These are phyloP conservation scores for Trichosporon coremiiforme DNA, from an alignment of 1,284 basidiomycete species.

Conservation along the genomic window DNA sequence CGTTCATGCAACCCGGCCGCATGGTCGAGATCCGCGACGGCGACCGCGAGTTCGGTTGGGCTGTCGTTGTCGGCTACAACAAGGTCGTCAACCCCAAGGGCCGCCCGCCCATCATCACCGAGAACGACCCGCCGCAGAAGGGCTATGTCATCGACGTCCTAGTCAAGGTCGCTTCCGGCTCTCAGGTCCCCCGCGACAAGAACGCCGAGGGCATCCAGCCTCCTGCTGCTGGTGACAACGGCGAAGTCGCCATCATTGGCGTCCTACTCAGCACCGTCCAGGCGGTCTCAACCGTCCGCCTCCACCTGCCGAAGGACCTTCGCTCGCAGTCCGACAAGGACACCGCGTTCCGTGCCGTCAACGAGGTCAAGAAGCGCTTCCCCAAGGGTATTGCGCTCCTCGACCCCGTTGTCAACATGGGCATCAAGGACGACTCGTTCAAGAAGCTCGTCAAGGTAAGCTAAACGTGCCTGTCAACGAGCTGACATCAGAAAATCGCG, in stretches of 20 bases:
- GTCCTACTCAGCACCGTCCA: constrained; percentile 86
- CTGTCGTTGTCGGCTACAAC: constrained; percentile 86
- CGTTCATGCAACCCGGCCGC: constrained; percentile 90
- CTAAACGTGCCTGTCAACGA: constrained; percentile 21
- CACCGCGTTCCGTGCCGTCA: constrained; percentile 82
- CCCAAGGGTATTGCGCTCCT: constrained; percentile 82
- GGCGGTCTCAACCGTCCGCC: constrained; percentile 80
- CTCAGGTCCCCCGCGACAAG: constrained; percentile 67
- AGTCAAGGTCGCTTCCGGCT: constrained; percentile 73
- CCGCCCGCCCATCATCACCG: constrained; percentile 43
- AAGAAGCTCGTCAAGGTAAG: constrained; percentile 69
- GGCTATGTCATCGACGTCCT: constrained; percentile 95
- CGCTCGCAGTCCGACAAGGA: constrained; percentile 74
- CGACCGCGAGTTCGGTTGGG: constrained; percentile 94
- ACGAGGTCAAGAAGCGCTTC: constrained; percentile 87
- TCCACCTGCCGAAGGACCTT: constrained; percentile 88
- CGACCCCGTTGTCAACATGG: constrained; percentile 95
- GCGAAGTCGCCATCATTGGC: constrained; percentile 82
- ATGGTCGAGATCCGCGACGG: constrained; percentile 85
- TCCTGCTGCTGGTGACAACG: constrained; percentile 69
- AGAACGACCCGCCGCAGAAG: constrained; percentile 76
- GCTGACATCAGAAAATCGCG: constrained; percentile 69
- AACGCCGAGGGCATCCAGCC: constrained; percentile 69
- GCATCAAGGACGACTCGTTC: constrained; percentile 93
- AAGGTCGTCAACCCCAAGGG: constrained; percentile 62